Evolutionary conservation across 106 monocot species (phyloP).

Genomic region (Platanthera guangdongensis): DNA sequence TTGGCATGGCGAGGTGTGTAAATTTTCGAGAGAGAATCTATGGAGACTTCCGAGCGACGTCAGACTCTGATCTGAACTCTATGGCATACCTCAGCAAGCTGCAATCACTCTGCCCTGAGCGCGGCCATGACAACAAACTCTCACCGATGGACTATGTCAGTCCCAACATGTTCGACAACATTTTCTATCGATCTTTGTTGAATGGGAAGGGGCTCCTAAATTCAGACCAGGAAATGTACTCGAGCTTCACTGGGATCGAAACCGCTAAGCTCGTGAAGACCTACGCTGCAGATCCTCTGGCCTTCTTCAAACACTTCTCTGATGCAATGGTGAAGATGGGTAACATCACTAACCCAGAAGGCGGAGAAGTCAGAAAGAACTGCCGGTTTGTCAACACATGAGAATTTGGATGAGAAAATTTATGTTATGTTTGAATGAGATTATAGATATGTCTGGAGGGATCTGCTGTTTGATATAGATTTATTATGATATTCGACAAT

Average conservation of each 20-base stretch:
- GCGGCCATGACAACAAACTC: constrained; percentile 45
- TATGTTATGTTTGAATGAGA: neutral
- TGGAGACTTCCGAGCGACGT: constrained; percentile 34
- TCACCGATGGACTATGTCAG: constrained; percentile 53
- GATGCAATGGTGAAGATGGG: constrained; percentile 95
- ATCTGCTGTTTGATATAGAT: neutral
- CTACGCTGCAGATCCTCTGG: constrained; percentile 33
- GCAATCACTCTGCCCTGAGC: constrained; percentile 34
- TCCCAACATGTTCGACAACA: constrained; percentile 64
- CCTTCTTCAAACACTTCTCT: constrained; percentile 79
- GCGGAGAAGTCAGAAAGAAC: constrained; percentile 79
- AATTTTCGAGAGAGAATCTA: constrained; percentile 68
- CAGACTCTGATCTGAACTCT: constrained; percentile 20
- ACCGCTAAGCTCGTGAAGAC: constrained; percentile 46
- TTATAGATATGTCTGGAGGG: neutral
- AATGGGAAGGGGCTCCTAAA: constrained; percentile 68
- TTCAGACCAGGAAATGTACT: constrained; percentile 86
- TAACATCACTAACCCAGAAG: constrained; percentile 85
- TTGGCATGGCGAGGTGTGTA: constrained; percentile 61
- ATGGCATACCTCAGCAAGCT: constrained; percentile 28
- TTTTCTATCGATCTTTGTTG: constrained; percentile 40
- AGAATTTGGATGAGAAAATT: neutral
- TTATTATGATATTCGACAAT: neutral
- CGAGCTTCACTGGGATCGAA: constrained; percentile 36
- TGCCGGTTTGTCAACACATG: constrained; percentile 75